Conservation (phyloP, 1,139 yeast genomes). For the Ogataea hybrid region DNA sequence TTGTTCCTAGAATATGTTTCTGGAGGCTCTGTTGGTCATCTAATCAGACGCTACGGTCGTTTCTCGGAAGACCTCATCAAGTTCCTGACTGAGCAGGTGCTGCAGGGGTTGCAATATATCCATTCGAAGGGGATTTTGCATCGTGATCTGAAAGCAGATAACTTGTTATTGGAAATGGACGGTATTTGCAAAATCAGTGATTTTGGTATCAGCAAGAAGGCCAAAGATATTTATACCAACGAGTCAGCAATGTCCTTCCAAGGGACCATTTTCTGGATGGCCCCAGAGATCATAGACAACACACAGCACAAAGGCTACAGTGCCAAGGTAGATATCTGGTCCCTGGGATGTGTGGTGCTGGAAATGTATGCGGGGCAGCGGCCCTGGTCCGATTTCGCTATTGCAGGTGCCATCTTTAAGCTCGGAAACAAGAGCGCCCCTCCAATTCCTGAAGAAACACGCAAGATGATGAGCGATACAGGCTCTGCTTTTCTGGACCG, state of each 20-base stretch:
- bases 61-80: conserved; percentile 78
- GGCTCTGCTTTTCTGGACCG: conserved; percentile 71
- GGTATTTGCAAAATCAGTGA: conserved; percentile 97
- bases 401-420: conserved; percentile 70
- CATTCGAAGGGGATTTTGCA: conserved; percentile 89
- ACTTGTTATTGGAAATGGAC: conserved; percentile 80
- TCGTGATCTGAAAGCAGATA: conserved; percentile 95
- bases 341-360: conserved; percentile 91
- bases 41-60: conserved; percentile 78
- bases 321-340: conserved; percentile 93
- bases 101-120: conserved; percentile 79
- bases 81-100: conserved; percentile 74
- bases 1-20: conserved; percentile 94
- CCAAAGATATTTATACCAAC: conserved; percentile 83
- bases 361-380: conserved; percentile 92
- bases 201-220: conserved; percentile 91
- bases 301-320: conserved; percentile 83
- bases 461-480: conserved; percentile 53
- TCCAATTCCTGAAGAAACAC: conserved; percentile 88
- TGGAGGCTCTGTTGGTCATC: conserved; percentile 93
- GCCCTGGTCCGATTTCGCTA: conserved; percentile 82
- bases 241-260: conserved; percentile 95
- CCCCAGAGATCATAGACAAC: conserved; percentile 94
- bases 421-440: conserved; percentile 83
- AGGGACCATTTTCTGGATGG: conserved; percentile 99